Percentiles rank a stretch among this genome's conserved stretches.
phyloP scores from a whole-genome alignment of 768 basidiomycete genomes.

The Boletus fagicola region DNA sequence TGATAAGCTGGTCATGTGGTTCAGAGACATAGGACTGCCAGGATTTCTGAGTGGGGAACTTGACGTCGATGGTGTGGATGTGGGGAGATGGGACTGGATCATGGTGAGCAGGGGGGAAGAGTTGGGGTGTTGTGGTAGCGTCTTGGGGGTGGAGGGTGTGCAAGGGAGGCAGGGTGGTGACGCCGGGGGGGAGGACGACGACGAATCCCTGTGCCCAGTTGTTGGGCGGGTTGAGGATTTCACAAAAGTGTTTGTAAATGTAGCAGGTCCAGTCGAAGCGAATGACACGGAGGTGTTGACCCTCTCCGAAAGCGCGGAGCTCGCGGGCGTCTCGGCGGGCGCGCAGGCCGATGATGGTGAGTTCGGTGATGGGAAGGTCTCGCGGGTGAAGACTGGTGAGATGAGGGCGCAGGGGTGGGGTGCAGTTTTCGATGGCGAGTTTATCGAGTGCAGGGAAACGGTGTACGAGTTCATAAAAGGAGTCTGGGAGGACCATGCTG shows the following conservation, averaged over 20 bases:
- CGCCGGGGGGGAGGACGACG: conserved; percentile 8
- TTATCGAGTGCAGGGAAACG: conserved; percentile 36
- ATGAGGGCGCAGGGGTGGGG: conserved; percentile 20
- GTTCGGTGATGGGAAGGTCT: conserved; percentile 43
- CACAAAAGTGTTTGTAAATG: conserved; percentile 33
- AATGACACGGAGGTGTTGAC: conserved; percentile 38
- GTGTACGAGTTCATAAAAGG: conserved; percentile 37
- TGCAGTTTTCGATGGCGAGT: conserved; percentile 44
- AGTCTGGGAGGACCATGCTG: conserved; percentile 37
- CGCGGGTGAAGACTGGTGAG: conserved; percentile 28
- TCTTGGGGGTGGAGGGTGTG: conserved; percentile 9
- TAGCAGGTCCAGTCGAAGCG: conserved; percentile 44
- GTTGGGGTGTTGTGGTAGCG: background rate
- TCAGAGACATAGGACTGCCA: conserved; percentile 30
- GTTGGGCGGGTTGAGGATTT: conserved; percentile 2
- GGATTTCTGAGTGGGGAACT: conserved; percentile 31
- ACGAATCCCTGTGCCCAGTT: conserved; percentile 18
- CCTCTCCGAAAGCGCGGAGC: conserved; percentile 36
- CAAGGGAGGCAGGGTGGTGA: conserved; percentile 3
- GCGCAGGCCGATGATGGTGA: conserved; percentile 39
- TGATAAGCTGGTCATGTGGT: conserved; percentile 29
- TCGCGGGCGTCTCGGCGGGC: conserved; percentile 27
- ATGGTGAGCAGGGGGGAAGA: conserved; percentile 4
- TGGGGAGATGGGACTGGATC: conserved; percentile 23
- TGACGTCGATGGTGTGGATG: conserved; percentile 31